Conservation (phyloP, 768 basidiomycete species). For the Psilocybe sp. region DNA sequence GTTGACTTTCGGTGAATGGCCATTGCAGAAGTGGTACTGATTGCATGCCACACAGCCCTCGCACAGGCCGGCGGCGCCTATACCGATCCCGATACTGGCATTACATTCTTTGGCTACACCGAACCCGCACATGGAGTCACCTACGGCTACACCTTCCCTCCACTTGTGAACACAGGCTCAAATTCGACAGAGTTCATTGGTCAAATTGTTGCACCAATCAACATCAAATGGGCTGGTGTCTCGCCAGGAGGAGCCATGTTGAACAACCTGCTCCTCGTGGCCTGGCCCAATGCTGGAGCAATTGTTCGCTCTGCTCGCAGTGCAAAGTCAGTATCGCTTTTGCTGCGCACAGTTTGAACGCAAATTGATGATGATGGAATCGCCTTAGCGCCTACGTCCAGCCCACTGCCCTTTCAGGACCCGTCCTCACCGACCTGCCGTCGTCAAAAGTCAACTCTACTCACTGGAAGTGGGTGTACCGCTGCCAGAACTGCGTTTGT, state of each 20-base stretch:
- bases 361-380: background rate
- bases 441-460: slow-evolving; percentile 52
- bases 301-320: slow-evolving; percentile 53
- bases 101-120: slow-evolving; percentile 45
- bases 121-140: slow-evolving; percentile 40
- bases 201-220: slow-evolving; percentile 56
- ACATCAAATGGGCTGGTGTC: slow-evolving; percentile 53
- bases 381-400: slow-evolving; percentile 43
- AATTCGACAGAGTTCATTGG: slow-evolving; percentile 57
- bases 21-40: background rate
- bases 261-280: slow-evolving; percentile 53
- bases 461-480: slow-evolving; percentile 67
- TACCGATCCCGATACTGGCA: slow-evolving; percentile 53
- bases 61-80: slow-evolving; percentile 43
- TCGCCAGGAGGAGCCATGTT: slow-evolving; percentile 55
- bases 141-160: slow-evolving; percentile 54
- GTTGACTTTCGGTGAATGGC: background rate
- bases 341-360: background rate
- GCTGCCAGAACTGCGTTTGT: slow-evolving; percentile 67
- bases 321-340: slow-evolving; percentile 43
- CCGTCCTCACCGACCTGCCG: slow-evolving; percentile 49
- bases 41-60: slow-evolving; percentile 27
- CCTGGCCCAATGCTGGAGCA: slow-evolving; percentile 54
- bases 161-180: slow-evolving; percentile 33
- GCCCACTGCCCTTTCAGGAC: slow-evolving; percentile 48